Percentiles rank a stretch among this genome's conserved stretches.
phyloP scores from a whole-genome alignment of 305 asterid genomes.

The Solanum chacoense region DNA sequence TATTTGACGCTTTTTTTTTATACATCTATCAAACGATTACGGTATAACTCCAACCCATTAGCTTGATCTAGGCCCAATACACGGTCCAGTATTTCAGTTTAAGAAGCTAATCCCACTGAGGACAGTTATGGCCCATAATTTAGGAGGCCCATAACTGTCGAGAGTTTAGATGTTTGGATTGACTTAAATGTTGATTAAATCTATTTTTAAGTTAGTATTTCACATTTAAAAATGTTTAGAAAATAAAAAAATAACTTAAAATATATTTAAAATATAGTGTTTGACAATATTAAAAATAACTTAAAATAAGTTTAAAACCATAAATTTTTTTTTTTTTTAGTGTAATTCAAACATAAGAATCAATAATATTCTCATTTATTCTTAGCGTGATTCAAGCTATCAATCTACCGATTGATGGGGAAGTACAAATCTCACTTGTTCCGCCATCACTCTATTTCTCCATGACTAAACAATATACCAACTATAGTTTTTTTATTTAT shows the following conservation, averaged over 20 bases:
- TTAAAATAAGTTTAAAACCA: too few relatives aligned
- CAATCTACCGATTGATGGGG: too few relatives aligned
- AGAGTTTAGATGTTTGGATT: too few relatives aligned
- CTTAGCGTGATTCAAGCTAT: not conserved
- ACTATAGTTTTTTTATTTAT: not conserved
- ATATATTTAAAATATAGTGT: too few relatives aligned
- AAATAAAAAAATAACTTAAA: too few relatives aligned
- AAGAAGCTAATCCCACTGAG: not conserved
- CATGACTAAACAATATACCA: not conserved
- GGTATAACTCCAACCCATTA: too few relatives aligned
- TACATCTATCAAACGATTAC: too few relatives aligned
- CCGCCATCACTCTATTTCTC: not conserved
- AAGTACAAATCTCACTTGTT: not conserved
- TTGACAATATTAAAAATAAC: not conserved
- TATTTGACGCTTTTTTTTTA: too few relatives aligned
- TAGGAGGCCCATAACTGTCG: too few relatives aligned
- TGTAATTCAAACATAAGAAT: too few relatives aligned
- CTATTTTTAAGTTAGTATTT: too few relatives aligned
- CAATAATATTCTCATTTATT: not conserved
- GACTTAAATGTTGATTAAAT: not conserved
- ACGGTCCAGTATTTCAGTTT: not conserved
- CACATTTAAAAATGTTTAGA: fast-evolving
- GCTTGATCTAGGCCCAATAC: not conserved
- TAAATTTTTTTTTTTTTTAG: too few relatives aligned
- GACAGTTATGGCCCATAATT: not conserved